Evolutionary conservation across 108 stramenopile species (phyloP), one percentile per base, ranked within the genome.

Genomic region (Nitzschia sp.): DNA sequence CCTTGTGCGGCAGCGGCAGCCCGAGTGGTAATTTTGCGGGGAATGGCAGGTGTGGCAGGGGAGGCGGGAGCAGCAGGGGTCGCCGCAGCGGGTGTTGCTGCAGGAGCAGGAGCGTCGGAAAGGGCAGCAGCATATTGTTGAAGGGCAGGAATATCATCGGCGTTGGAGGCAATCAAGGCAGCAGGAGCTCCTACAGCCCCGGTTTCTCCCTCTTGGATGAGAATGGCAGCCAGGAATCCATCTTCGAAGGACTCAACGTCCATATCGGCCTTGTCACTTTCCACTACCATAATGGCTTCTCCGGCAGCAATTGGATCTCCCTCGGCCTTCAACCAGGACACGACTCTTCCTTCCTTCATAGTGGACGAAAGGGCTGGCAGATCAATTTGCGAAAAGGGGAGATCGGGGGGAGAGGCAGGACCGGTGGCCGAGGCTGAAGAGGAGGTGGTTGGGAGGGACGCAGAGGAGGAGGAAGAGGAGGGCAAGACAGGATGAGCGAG

Each of bases 211-310:
- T 98, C 97, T 14, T 61, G 78, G 1, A 92, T 94, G 29, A 97
- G 76, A 39, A 98, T 96, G 26, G 95, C 94, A 11, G 96, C 95
- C 58, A 98, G 68, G 85, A 86, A 95, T 14, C 97, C 97, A 75
- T 95, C 95, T 51, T 95, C 94, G 55, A 97, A 98, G 3, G 96
- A 90, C 65, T 98, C 97, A 8, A 97, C 93, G 70, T 98, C 97
- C 97, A 98, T 98, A 70, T 98, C 97, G 14, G 97, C 97, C 82
- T 98, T 98, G 72, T 98, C 97, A 54, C 87, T 90, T 79, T 97
- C 97, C 10, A 97, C 96, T 40, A 97, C 95, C 90, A 98, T 94
- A 66, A 97, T 86, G 14, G 96, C 90, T 68, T 98, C 97, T 3
- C 96, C 96, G 8, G 91, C 86, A 54, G 87, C 76, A 40, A 98